These are phyloP conservation scores for Heliamphora exappendiculata DNA, from an alignment of 148 eudicot genomes.

Conservation along the genomic window DNA sequence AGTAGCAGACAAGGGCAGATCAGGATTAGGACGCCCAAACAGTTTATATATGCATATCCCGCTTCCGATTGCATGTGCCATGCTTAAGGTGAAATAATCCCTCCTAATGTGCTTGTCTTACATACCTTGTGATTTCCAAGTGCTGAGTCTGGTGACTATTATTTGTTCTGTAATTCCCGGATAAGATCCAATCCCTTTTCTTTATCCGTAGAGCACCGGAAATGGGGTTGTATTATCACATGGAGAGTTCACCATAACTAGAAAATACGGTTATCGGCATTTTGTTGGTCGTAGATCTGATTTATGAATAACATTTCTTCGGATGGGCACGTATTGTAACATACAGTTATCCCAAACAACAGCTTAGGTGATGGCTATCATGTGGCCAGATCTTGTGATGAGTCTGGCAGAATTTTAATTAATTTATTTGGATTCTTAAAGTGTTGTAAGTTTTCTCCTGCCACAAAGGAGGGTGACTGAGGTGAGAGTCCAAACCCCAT, in stretches of 20 bases:
- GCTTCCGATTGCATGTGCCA: slow-evolving; percentile 98
- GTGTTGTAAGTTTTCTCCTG: too few species aligned
- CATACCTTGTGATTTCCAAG: not conserved
- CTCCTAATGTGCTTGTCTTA: not conserved
- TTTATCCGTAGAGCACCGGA: not conserved
- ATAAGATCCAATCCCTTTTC: slow-evolving; percentile 9
- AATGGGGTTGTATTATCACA: not conserved
- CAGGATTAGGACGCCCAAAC: slow-evolving; percentile 56
- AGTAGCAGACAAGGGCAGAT: slow-evolving; percentile 69
- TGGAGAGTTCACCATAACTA: not conserved
- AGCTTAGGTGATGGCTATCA: too few species aligned
- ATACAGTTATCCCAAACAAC: not conserved
- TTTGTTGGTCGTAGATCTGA: not conserved
- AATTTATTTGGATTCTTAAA: too few species aligned
- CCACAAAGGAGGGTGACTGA: too few species aligned
- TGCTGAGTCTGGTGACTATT: not conserved
- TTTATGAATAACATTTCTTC: slow-evolving; percentile 3
- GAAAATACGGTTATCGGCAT: not conserved
- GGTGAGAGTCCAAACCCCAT: too few species aligned
- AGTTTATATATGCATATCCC: slow-evolving; percentile 89
- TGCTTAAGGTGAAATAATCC: slow-evolving; percentile 23
- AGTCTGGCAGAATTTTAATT: too few species aligned
- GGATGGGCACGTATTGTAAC: not conserved
- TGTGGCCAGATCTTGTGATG: too few species aligned
- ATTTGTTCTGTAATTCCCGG: not conserved